Base-by-base conservation (phyloP, 768 basidiomycete genomes). In the Holtermannia corniformis region DNA sequence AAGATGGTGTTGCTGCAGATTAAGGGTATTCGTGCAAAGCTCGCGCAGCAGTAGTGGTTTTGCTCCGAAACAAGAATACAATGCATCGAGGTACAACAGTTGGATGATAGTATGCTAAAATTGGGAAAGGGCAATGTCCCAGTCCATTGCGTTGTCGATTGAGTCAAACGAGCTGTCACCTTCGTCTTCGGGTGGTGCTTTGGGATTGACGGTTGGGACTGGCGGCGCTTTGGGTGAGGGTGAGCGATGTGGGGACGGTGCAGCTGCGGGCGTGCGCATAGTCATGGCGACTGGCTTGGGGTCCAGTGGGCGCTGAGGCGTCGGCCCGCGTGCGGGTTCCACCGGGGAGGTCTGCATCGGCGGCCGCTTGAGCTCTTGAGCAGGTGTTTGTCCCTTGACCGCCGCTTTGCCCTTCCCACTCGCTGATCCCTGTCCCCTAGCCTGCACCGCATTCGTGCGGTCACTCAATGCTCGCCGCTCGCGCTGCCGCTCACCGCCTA, bases 1-100 rank as follows among this genome's bases (percentile, higher is more conserved):
- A 78, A 77, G 61, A 93, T 89, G 79, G 79, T 99, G 12, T 80
- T 84, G 58, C 76, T 89, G 59, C 93, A 97, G 74, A 83, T 97
- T 51, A 72, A 80, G 16, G 82, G 86, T 3, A 75, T 95, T 60
- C 80, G 87, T 48, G 75, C 76, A 51, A 77, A 78, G 24, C 71
- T 91, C 23, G 64, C 51, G n/a, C 46, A 58, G 56, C 49, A 56
- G 47, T 52, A 47, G 13, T 21, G 25, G 27, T n/a, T n/a, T n/a
- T n/a, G n/a, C n/a, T n/a, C n/a, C n/a, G n/a, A n/a, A n/a, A n/a
- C n/a, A n/a, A n/a, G n/a, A n/a, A 37, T 37, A 7, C 32, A 16
- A 37, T 37, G 32, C 32, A 37, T 37, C 32, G 32, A 16, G 32
- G 10, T 7, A 37, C 32, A 37, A 16, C 32, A 37, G 32, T 7